Conservation (phyloP, 352 stramenopile species). For the Phytophthora ramorum region DNA sequence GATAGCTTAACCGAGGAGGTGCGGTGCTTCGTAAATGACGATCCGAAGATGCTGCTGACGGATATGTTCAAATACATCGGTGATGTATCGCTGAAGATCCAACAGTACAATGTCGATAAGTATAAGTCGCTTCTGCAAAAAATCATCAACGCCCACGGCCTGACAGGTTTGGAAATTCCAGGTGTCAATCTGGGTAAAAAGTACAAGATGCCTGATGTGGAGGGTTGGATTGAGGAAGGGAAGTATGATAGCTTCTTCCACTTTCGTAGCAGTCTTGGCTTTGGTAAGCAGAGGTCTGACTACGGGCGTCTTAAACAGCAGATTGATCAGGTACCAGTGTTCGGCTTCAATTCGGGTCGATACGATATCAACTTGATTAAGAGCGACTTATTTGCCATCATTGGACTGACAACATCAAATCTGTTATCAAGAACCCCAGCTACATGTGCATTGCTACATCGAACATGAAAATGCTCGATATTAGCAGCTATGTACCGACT, state of each 20-base stretch:
- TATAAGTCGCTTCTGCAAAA: no score
- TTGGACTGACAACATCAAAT: slow-evolving; percentile 11
- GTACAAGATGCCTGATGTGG: slow-evolving; percentile 9
- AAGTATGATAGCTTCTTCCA: no score
- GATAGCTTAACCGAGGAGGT: slow-evolving; percentile 19
- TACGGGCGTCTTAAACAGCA: slow-evolving; percentile 15
- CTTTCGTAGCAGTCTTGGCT: no score
- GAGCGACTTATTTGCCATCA: slow-evolving; percentile 10
- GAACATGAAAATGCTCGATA: slow-evolving; percentile 43
- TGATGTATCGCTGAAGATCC: slow-evolving; percentile 11
- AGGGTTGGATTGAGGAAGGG: background rate
- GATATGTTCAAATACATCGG: slow-evolving; percentile 26
- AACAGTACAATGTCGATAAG: slow-evolving; percentile 6
- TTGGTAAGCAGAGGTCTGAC: slow-evolving; percentile 3
- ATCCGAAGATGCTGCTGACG: slow-evolving; percentile 13
- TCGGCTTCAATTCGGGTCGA: no score
- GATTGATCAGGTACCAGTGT: no score
- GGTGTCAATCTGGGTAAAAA: background rate
- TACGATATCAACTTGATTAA: background rate
- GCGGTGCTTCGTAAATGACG: slow-evolving; percentile 8
- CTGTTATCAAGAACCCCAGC: no score
- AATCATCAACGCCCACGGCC: slow-evolving; percentile 1
- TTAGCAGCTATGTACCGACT: slow-evolving; percentile 40
- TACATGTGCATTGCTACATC: slow-evolving; percentile 26
- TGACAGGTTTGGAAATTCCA: slow-evolving; percentile 11